phyloP scores from a whole-genome alignment of 768 basidiomycete genomes.

The Gymnopilus junonius region DNA sequence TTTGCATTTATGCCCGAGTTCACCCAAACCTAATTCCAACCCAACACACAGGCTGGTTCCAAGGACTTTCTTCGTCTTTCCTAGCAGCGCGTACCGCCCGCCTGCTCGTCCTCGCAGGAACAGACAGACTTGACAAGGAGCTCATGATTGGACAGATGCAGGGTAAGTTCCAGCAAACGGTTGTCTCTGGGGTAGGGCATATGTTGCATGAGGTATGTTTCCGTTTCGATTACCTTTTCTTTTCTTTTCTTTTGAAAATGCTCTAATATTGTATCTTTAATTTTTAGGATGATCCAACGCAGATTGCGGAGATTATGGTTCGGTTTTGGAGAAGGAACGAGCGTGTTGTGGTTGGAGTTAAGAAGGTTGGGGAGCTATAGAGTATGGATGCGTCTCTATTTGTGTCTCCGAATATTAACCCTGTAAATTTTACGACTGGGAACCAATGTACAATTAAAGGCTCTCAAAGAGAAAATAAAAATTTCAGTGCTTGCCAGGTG shows the following conservation, averaged over 20 bases:
- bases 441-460: too few species aligned
- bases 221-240: not conserved
- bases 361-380: slow-evolving; percentile 56
- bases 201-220: slow-evolving; percentile 86
- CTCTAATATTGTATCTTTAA: not conserved
- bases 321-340: slow-evolving; percentile 95
- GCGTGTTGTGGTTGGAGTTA: slow-evolving; percentile 61
- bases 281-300: slow-evolving; percentile 82
- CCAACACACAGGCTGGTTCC: slow-evolving; percentile 80
- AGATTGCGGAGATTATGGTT: slow-evolving; percentile 77
- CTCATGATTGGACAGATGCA: slow-evolving; percentile 98
- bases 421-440: not conserved
- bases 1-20: too few species aligned
- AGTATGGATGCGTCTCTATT: not conserved
- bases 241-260: not conserved
- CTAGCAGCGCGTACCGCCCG: slow-evolving; percentile 79
- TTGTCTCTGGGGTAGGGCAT: slow-evolving; percentile 88
- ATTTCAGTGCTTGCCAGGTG: too few species aligned
- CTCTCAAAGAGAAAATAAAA: too few species aligned
- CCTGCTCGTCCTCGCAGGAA: slow-evolving; percentile 88
- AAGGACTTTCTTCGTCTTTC: slow-evolving; percentile 79
- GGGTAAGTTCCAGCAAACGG: slow-evolving; percentile 93
- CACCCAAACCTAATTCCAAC: not conserved
- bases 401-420: too few species aligned
- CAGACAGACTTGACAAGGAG: slow-evolving; percentile 90